Evolutionary conservation across 108 stramenopile genomes (phyloP), one percentile per base, ranked within the genome.

Genomic region (Nitzschia sp.): DNA sequence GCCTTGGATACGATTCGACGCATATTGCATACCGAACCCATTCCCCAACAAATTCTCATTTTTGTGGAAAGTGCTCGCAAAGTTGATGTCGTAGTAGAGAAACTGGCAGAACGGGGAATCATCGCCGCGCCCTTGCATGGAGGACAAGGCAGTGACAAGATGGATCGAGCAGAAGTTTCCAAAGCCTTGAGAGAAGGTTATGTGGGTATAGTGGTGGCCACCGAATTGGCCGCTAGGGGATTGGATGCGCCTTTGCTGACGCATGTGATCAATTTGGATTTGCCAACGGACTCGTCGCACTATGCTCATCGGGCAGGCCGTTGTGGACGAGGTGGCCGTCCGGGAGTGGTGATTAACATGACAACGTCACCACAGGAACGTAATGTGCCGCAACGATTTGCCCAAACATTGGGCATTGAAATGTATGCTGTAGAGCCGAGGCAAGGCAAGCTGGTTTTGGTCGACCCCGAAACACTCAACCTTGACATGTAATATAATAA

Each of bases 281-380:
- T 95, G 47, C 94, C 94, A n/a, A 95, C 91, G 9, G 91, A 92
- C 78, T 81, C 91, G 42, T 89, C 88, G 23, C 94, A 95, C 57
- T 95, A 92, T 66, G 90, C 89, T 33, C 94, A 95, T 68, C 81
- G 94, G 48, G 82, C 88, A 23, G 94, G 94, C 15, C 69, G 94
- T 29, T 92, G 90, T 68, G 94, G 94, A 48, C 79, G 94, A 33
- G 94, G 94, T 46, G 94, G 94, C 28, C 76, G 91, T 26, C 94
- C 94, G 2, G 94, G 94, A 48, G 91, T 95, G 26, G 90, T 92
- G 6, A 82, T 95, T 51, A 91, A 90, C 49, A 66, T 95, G 59
- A 89, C 94, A 13, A 79, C 82, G 24, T 76, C 77, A 66, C 75
- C 77, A 2, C 79, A 82, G 29, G 91, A 91, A 66, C 86, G 80